These are phyloP conservation scores for Magnusiomyces clavatus DNA, from an alignment of 1,139 yeast genomes.

Conservation along the genomic window DNA sequence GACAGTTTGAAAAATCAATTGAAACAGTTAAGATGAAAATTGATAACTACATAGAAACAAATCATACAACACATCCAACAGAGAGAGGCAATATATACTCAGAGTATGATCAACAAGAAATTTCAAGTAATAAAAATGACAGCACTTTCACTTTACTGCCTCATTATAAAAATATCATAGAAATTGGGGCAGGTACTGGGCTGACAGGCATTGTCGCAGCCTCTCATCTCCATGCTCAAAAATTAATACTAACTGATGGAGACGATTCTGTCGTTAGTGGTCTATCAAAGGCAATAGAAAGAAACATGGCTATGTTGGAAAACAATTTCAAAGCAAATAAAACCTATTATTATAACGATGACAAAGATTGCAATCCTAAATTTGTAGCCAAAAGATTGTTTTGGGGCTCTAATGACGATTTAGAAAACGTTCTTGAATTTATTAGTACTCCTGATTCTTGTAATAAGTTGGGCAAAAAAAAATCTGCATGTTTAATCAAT, in stretches of 20 bases:
- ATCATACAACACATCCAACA: too few relatives aligned
- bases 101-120: too few relatives aligned
- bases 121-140: too few relatives aligned
- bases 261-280: constrained; percentile 51
- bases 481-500: too few relatives aligned
- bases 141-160: too few relatives aligned
- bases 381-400: not conserved
- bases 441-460: not conserved
- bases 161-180: constrained; percentile 38
- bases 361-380: not conserved
- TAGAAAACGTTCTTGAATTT: not conserved
- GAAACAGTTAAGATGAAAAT: too few relatives aligned
- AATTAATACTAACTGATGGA: constrained; percentile 66
- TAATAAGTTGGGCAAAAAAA: too few relatives aligned
- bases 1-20: too few relatives aligned
- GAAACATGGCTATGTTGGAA: constrained; percentile 9
- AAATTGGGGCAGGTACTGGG: constrained; percentile 89
- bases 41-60: too few relatives aligned
- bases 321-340: not conserved
- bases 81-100: too few relatives aligned
- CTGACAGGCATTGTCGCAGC: constrained; percentile 56
- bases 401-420: not conserved
- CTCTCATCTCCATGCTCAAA: constrained; percentile 24
- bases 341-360: not conserved
- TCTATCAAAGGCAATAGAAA: constrained; percentile 35